Evolutionary conservation across 2,329 filamentous ascomycete species (phyloP).

Genomic region (Pyrenochaeta sp.): DNA sequence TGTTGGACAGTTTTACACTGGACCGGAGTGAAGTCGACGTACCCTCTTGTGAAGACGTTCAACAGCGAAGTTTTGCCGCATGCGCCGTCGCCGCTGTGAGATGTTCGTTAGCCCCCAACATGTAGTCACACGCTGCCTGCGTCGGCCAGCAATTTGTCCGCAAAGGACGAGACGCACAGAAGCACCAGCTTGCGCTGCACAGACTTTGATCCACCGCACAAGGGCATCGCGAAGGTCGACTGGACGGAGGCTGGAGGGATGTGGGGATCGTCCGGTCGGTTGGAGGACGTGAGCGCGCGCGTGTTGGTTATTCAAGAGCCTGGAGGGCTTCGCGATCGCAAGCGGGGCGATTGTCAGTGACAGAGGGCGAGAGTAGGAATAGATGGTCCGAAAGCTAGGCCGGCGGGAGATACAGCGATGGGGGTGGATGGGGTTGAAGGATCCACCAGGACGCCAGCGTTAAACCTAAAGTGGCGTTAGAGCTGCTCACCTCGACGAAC

Average conservation of each 20-base stretch:
- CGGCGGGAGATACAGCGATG: conserved; percentile 19
- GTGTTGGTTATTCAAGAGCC: conserved; percentile 27
- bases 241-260: conserved; percentile 14
- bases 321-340: conserved; percentile 15
- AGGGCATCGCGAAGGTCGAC: conserved; percentile 50
- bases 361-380: conserved; percentile 12
- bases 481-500: conserved; percentile 18
- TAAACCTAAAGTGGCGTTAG: conserved; percentile 19
- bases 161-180: conserved; percentile 67
- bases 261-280: conserved; percentile 35
- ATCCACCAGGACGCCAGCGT: conserved; percentile 12
- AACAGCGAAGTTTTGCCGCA: conserved; percentile 96
- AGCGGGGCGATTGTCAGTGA: conserved; percentile 11
- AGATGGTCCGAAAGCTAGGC: conserved; percentile 2
- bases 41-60: conserved; percentile 99
- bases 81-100: conserved; percentile 84
- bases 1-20: neutral
- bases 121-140: conserved; percentile 26
- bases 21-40: conserved; percentile 51
- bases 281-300: conserved; percentile 35
- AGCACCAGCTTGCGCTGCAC: conserved; percentile 97
- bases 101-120: conserved; percentile 29
- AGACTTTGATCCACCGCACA: conserved; percentile 69
- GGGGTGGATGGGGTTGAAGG: conserved; percentile 7
- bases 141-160: conserved; percentile 18